Evolutionary conservation across 2,329 filamentous ascomycete species (phyloP), one percentile per base, ranked within the genome.

Genomic region (Aspergillus felis): DNA sequence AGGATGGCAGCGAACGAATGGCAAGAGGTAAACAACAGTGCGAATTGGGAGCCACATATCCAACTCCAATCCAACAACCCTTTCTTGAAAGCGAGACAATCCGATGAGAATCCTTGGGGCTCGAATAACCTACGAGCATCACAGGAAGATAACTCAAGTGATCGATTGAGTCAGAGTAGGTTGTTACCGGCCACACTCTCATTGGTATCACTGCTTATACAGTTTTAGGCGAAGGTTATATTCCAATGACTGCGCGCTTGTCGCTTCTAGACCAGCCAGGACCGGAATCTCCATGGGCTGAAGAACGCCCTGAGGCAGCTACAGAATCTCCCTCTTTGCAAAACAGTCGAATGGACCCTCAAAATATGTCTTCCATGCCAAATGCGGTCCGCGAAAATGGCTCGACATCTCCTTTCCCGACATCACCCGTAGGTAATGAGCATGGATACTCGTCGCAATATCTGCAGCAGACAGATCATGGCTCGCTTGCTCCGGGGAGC

Each of bases 51-150:
- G 38, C 51, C 62, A 20, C 66, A 71, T 0, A 60, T 67, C 32
- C 70, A 68, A 49, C 63, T 76, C 25, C 71, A 67, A 53, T 76
- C 74, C 17, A 76, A 76, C 51, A 76, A 76, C 42, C 74, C 74
- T 5, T 76, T 76, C 47, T 49, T 76, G 52, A 74, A 71, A 54
- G 57, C 69, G 2, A 64, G 65, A 29, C 59, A 66, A 22, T 54
- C 59, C 29, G 62, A 67, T 9, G 59, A 62, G 10, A 63, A 66
- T 27, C 59, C 65, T 12, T 64, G 61, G 53, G 62, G 66, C 7
- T 57, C 58, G 14, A 62, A 59, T 50, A 62, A 63, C 9, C 55
- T 57, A 47, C 55, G 59, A 10, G 22, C 55, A n/a, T 60, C 57
- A 8, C 56, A 58, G 20, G 61, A 55, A 25, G 63, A 61, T 46